These are phyloP conservation scores for Erigeron philadelphicus DNA, from an alignment of 140 eudicot genomes.

Conservation along the genomic window DNA sequence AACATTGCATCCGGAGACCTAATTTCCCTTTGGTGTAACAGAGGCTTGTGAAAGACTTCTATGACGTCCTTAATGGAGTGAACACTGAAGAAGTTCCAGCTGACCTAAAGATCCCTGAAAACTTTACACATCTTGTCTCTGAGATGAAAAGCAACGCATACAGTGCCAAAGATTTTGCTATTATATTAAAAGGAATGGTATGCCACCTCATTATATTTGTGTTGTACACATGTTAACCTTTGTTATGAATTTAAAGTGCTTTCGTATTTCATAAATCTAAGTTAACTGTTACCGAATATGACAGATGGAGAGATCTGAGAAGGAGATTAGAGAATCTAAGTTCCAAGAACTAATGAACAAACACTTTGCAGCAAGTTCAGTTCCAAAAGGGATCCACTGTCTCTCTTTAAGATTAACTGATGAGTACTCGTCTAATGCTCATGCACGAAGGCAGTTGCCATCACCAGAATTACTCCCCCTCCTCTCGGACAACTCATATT, in stretches of 20 bases:
- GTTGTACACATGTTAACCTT: not conserved
- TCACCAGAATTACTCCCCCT: slow-evolving; percentile 95
- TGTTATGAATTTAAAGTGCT: not conserved
- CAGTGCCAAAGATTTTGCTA: slow-evolving; percentile 73
- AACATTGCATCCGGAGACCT: not conserved
- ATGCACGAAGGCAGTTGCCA: slow-evolving; percentile 90
- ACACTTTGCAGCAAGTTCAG: slow-evolving; percentile 94
- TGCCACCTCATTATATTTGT: slow-evolving; percentile 22
- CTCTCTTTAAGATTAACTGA: slow-evolving; percentile 91
- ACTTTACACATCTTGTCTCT: slow-evolving; percentile 79
- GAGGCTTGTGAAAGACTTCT: slow-evolving; percentile 82
- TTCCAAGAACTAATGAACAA: slow-evolving; percentile 90
- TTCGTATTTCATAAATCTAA: not conserved
- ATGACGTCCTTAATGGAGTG: slow-evolving; percentile 76
- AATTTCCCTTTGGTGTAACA: slow-evolving; percentile 36
- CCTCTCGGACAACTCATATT: slow-evolving; percentile 83
- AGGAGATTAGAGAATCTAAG: slow-evolving; percentile 81
- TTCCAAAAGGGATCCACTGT: slow-evolving; percentile 95
- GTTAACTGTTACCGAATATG: not conserved
- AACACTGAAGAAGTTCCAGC: slow-evolving; percentile 68
- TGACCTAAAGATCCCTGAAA: slow-evolving; percentile 70
- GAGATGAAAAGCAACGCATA: slow-evolving; percentile 74
- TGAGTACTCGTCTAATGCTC: slow-evolving; percentile 96
- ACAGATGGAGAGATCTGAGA: slow-evolving; percentile 94
- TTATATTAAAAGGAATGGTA: slow-evolving; percentile 88